Evolutionary conservation across 495 filamentous ascomycete genomes (phyloP).

Genomic region (Trichoderma gamsii): DNA sequence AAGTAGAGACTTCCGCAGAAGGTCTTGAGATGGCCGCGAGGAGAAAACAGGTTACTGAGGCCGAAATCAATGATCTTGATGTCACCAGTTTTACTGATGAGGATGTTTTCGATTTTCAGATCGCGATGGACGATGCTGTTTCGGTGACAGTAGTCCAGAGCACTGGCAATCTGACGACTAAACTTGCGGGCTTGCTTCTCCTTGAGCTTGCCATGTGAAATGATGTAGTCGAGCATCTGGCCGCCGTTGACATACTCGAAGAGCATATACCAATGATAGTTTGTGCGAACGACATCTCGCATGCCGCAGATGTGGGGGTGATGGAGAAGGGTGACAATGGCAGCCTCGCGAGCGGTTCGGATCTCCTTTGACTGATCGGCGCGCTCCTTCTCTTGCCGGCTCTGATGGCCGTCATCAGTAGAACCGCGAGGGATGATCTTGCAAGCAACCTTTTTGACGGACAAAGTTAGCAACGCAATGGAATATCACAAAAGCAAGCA

Average conservation of each 20-base stretch:
- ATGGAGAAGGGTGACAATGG: slow-evolving; percentile 89
- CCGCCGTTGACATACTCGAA: slow-evolving; percentile 99
- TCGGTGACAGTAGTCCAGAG: slow-evolving; percentile 97
- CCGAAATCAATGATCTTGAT: slow-evolving; percentile 99
- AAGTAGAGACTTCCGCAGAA: slow-evolving; percentile 99
- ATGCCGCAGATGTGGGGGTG: slow-evolving; percentile 97
- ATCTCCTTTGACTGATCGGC: slow-evolving; percentile 96
- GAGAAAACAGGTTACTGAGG: slow-evolving; percentile 92
- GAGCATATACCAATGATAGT: slow-evolving; percentile 99
- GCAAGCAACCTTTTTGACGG: slow-evolving; percentile 66
- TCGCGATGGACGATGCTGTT: slow-evolving; percentile 99
- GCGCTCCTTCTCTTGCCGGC: slow-evolving; percentile 70
- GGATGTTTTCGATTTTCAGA: slow-evolving; percentile 97
- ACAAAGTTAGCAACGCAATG: slow-evolving; percentile 22
- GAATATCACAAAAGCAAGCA: neutral
- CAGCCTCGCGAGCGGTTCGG: slow-evolving; percentile 89
- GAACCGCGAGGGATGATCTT: slow-evolving; percentile 94
- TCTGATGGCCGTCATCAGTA: slow-evolving; percentile 69
- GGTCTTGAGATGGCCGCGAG: slow-evolving; percentile 80
- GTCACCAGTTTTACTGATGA: slow-evolving; percentile 98
- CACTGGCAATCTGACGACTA: slow-evolving; percentile 92
- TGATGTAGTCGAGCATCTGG: slow-evolving; percentile 99
- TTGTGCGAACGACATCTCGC: slow-evolving; percentile 88
- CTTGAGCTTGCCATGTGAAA: slow-evolving; percentile 93
- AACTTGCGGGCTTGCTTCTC: slow-evolving; percentile 99